Evolutionary conservation across 2,329 filamentous ascomycete genomes (phyloP).

Genomic region (Diaporthe sp.): DNA sequence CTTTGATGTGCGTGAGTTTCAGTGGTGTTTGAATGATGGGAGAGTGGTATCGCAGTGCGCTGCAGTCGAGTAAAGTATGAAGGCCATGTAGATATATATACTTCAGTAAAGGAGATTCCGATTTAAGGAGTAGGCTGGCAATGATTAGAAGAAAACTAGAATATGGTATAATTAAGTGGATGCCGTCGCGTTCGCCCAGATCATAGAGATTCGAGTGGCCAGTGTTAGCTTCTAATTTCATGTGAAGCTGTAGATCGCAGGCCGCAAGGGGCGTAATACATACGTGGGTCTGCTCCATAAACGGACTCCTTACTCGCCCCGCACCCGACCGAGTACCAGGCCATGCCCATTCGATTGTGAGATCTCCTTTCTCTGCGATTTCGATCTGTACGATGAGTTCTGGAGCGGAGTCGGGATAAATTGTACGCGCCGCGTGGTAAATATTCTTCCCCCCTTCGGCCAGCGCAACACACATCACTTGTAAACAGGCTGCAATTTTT

Average conservation of each 20-base stretch:
- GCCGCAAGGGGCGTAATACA: background rate
- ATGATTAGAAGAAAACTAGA: background rate
- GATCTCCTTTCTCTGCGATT: background rate
- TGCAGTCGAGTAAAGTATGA: background rate
- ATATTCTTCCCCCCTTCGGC: background rate
- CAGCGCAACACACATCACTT: background rate
- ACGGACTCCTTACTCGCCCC: background rate
- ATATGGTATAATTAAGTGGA: background rate
- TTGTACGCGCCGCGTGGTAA: background rate
- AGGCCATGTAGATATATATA: background rate
- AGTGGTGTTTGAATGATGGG: background rate
- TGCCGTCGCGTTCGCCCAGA: too few species aligned
- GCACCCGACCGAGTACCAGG: background rate
- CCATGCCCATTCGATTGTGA: background rate
- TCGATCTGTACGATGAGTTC: background rate
- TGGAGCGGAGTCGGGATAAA: background rate
- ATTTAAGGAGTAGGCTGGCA: background rate
- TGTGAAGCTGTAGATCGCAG: background rate
- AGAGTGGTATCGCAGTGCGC: background rate
- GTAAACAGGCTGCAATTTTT: too few species aligned
- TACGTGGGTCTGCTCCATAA: background rate
- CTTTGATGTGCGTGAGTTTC: background rate
- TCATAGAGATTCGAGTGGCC: background rate
- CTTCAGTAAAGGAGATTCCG: background rate
- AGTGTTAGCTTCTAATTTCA: background rate